These are phyloP conservation scores for Coprinopsis strossmayeri DNA, from an alignment of 768 basidiomycete genomes.

Conservation along the genomic window DNA sequence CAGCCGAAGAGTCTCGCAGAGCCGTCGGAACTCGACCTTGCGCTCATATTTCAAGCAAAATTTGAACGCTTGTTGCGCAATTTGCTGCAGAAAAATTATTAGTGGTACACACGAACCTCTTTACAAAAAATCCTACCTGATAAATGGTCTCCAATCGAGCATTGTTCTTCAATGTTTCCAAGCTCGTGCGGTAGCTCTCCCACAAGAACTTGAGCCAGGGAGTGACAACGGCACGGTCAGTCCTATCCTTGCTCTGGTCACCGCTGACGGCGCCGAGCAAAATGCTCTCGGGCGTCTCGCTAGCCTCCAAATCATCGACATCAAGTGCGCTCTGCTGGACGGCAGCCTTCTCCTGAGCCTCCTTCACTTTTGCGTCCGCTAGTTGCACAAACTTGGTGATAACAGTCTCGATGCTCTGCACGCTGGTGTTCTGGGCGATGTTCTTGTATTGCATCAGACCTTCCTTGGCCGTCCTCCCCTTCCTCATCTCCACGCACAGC, in stretches of 20 bases:
- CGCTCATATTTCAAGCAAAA: conserved; percentile 93
- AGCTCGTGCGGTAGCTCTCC: conserved; percentile 94
- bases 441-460: conserved; percentile 98
- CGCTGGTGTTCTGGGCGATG: conserved; percentile 89
- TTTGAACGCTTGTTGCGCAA: conserved; percentile 95
- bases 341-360: conserved; percentile 83
- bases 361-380: conserved; percentile 74
- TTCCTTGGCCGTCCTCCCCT: conserved; percentile 90
- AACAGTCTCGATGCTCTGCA: conserved; percentile 87
- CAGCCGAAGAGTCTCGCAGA: conserved; percentile 93
- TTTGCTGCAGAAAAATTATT: conserved; percentile 47
- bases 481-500: conserved; percentile 92
- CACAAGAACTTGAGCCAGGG: conserved; percentile 99
- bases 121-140: conserved; percentile 53
- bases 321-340: conserved; percentile 70
- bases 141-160: conserved; percentile 89
- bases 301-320: conserved; percentile 93
- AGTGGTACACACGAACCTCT: no score
- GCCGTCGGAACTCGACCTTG: conserved; percentile 94
- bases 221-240: conserved; percentile 90
- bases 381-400: conserved; percentile 81
- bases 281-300: conserved; percentile 91
- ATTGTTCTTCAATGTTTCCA: conserved; percentile 96
- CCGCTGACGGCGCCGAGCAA: conserved; percentile 87
- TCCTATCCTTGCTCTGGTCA: conserved; percentile 86